Base-by-base conservation (phyloP, 192 early-diverging fungal species). In the Coemansia sp. region DNA sequence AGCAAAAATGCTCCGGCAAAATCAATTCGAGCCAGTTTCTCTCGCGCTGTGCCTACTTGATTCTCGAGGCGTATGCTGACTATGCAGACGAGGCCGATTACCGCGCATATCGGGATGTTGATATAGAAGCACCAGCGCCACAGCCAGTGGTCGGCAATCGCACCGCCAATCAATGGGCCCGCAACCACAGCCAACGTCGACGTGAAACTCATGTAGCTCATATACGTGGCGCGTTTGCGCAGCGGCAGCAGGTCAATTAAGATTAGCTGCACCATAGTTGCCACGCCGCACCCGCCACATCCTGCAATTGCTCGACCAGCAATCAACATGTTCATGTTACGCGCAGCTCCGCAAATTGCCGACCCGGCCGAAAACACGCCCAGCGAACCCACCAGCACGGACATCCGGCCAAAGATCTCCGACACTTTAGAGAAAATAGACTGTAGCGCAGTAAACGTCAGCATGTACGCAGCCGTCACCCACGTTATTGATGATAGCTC, bases 401-500 rank as follows among this genome's bases (percentile, higher is more conserved):
- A 61, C 62, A 85, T 79, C 21, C 87, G 84, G 16, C 89, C 94
- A 79, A 93, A 89, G 39, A 93, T 90, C 64, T 94, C 92, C 2
- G 91, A 86, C 4, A 91, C 64, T 57, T 86, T 87, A 26, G 88
- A 89, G 73, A 89, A 90, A 12, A 91, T 69, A 1, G 91, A 89
- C 67, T 91, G 85, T 54, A 93, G 77, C 3, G 91, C 84, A 1
- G 91, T 91, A 55, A 81, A 78, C 11, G 86, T 86, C 61, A 90
- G 67, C 53, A 90, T 67, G 65, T 87, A 91, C 19, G 84, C 77
- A 2, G 85, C 83, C 8, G 87, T 89, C 17, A 93, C 87, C 93
- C 93, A 94, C 7, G 87, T 73, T 64, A 91, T 85, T 22, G 85
- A 69, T 27, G 76, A 77, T 31, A 88, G 73, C 21, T 64, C 74